These are phyloP conservation scores for Inga laurina DNA, from an alignment of 306 rosid genomes.

Conservation along the genomic window DNA sequence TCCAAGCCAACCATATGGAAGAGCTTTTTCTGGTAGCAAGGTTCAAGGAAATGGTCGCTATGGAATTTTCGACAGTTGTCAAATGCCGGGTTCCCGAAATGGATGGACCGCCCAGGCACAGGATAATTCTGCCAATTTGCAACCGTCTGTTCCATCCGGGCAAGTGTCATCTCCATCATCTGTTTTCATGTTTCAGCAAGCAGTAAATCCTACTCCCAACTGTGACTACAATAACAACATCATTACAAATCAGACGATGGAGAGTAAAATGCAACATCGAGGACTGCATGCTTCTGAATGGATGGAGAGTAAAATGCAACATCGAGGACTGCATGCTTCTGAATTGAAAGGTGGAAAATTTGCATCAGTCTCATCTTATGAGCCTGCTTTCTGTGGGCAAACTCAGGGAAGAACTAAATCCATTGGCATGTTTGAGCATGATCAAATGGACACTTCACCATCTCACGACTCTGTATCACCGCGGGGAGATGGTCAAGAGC, in stretches of 20 bases:
- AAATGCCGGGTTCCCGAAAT: conserved; percentile 50
- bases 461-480: conserved; percentile 34
- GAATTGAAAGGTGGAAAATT: conserved; percentile 47
- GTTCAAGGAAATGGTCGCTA: conserved; percentile 54
- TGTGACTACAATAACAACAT: conserved; percentile 25
- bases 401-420: conserved; percentile 37
- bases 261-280: conserved; percentile 32
- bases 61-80: conserved; percentile 62
- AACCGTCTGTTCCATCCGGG: conserved; percentile 50
- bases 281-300: conserved; percentile 36
- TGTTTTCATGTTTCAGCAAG: conserved; percentile 92
- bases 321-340: conserved; percentile 30
- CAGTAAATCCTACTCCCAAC: conserved; percentile 51
- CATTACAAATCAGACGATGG: conserved; percentile 35
- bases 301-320: conserved; percentile 35
- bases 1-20: conserved; percentile 68
- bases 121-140: conserved; percentile 44
- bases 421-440: conserved; percentile 22
- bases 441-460: conserved; percentile 37
- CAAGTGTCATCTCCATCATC: conserved; percentile 96
- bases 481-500: conserved; percentile 50
- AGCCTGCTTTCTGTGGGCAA: conserved; percentile 29
- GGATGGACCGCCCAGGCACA: conserved; percentile 63
- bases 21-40: conserved; percentile 51
- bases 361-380: conserved; percentile 30